Evolutionary conservation across 495 filamentous ascomycete genomes (phyloP).

Genomic region (Pseudevernia furfuracea): DNA sequence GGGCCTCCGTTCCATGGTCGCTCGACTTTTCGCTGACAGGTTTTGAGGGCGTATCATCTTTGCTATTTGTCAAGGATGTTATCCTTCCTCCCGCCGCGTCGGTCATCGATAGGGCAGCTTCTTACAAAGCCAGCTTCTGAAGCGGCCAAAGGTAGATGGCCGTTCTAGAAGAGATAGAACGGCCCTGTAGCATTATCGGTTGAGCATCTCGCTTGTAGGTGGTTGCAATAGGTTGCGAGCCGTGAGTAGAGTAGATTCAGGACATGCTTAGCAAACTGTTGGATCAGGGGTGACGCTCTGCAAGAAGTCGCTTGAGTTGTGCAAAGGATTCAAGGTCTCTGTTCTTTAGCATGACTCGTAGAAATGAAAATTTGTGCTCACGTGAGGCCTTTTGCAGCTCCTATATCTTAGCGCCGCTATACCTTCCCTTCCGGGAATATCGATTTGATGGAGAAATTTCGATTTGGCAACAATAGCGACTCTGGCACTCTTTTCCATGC

Average conservation of each 20-base stretch:
- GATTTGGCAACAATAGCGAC: not conserved
- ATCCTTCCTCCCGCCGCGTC: slow-evolving; percentile 12
- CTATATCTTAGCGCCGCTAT: not conserved
- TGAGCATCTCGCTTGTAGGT: slow-evolving; percentile 8
- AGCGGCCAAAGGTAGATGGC: not conserved
- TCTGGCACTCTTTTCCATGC: not conserved
- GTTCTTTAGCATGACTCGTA: not conserved
- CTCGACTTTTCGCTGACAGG: not conserved
- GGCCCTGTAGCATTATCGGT: slow-evolving; percentile 14
- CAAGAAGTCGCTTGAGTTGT: not conserved
- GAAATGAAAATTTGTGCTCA: not conserved
- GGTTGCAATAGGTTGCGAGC: not conserved
- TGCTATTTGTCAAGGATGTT: slow-evolving; percentile 9
- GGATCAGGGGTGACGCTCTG: not conserved
- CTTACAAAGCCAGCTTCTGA: not conserved
- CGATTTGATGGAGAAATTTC: not conserved
- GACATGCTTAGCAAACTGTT: not conserved
- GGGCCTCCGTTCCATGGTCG: slow-evolving; percentile 47
- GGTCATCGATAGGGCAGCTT: slow-evolving; percentile 11
- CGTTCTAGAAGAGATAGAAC: slow-evolving; percentile 18
- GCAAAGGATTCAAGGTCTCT: not conserved
- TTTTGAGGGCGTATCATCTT: slow-evolving; percentile 2
- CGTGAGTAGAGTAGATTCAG: not conserved
- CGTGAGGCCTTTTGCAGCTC: not conserved
- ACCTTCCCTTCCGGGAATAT: not conserved